These are phyloP conservation scores for Neostapfia colusana DNA, from an alignment of 176 grass and related monocot species.

Conservation along the genomic window DNA sequence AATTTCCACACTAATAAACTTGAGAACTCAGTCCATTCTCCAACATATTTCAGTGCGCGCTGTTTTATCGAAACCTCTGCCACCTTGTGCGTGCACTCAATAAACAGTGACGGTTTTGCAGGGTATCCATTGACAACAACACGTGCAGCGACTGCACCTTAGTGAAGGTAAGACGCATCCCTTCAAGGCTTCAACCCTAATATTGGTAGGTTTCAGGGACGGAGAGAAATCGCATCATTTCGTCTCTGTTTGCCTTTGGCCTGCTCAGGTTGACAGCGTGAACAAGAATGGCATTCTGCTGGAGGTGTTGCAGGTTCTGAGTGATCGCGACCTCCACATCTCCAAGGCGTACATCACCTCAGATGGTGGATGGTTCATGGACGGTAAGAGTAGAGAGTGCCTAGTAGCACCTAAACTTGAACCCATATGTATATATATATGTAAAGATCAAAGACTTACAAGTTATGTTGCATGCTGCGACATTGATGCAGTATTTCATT, in stretches of 20 bases:
- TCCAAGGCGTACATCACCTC: conserved; percentile 97
- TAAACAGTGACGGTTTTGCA: conserved; percentile 30
- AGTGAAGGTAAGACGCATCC: conserved; percentile 64
- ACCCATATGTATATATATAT: background rate
- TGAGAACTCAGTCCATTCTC: background rate
- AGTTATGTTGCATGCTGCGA: background rate
- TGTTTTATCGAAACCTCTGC: background rate
- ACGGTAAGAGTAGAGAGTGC: conserved; percentile 51
- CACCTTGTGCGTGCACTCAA: background rate
- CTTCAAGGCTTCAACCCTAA: background rate
- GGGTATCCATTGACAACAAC: conserved; percentile 85
- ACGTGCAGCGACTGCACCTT: conserved; percentile 77
- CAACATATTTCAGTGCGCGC: background rate
- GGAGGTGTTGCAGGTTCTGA: conserved; percentile 95
- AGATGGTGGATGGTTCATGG: conserved; percentile 99
- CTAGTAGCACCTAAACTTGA: background rate
- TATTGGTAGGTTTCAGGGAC: too few species aligned
- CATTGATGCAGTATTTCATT: conserved; percentile 84
- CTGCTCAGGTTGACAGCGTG: conserved; percentile 89
- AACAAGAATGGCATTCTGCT: conserved; percentile 90
- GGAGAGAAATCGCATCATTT: background rate
- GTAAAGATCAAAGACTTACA: background rate
- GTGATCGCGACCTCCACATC: conserved; percentile 83
- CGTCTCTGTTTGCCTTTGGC: background rate
- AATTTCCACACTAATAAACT: conserved; percentile 11